Evolutionary conservation across 2,329 filamentous ascomycete genomes (phyloP).

Genomic region (Bimuria novae-zelandiae): DNA sequence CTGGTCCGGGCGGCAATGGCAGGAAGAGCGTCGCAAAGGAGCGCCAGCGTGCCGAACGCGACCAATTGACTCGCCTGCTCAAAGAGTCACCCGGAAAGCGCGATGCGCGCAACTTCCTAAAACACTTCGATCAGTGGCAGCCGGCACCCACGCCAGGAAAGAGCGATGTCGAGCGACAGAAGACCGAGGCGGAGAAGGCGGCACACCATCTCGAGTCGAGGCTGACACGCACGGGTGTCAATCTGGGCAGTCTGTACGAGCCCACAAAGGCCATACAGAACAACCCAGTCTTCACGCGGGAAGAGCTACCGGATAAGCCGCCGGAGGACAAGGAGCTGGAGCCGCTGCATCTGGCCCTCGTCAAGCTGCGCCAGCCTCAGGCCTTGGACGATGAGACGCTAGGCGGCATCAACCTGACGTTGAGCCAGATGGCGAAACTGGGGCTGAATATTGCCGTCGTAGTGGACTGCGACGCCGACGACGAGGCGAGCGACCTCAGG

Average conservation of each 20-base stretch:
- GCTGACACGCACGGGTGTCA: constrained; percentile 57
- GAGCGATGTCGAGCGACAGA: constrained; percentile 16
- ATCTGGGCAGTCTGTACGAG: constrained; percentile 65
- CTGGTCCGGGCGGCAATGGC: constrained; percentile 18
- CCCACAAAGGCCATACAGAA: constrained; percentile 62
- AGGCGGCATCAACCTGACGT: constrained; percentile 76
- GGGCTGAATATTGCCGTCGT: constrained; percentile 84
- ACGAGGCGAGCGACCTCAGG: constrained; percentile 35
- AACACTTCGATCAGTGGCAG: constrained; percentile 68
- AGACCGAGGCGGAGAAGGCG: constrained; percentile 22
- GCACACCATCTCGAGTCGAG: constrained; percentile 39
- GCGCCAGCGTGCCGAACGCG: constrained; percentile 42
- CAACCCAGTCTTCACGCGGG: constrained; percentile 64
- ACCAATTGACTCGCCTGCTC: constrained; percentile 59
- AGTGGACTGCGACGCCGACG: constrained; percentile 67
- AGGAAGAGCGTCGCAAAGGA: constrained; percentile 39
- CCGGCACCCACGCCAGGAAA: constrained; percentile 11
- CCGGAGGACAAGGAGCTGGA: constrained; percentile 40
- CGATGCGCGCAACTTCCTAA: constrained; percentile 88
- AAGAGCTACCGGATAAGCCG: constrained; percentile 48
- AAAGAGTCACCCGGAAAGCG: constrained; percentile 89
- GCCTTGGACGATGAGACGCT: constrained; percentile 70
- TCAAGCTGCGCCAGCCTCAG: constrained; percentile 80
- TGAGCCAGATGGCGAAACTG: constrained; percentile 80
- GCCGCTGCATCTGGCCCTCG: constrained; percentile 75